These are phyloP conservation scores for Oldenlandia corymbosa DNA, from an alignment of 257 asterid species.

Conservation along the genomic window DNA sequence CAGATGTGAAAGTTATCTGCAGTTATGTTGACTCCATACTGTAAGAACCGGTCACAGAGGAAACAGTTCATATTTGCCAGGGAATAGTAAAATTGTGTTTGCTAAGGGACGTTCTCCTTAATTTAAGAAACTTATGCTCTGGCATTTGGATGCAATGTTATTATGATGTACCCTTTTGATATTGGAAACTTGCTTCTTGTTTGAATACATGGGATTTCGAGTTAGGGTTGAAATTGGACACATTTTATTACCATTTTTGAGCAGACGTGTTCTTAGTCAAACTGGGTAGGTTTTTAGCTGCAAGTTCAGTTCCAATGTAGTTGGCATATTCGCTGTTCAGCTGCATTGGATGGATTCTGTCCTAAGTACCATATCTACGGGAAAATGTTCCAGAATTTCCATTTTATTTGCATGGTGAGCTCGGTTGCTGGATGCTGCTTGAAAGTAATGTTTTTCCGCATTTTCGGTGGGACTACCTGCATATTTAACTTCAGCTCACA, in stretches of 20 bases:
- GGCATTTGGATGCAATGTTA: background rate
- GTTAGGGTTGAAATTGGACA: constrained; percentile 12
- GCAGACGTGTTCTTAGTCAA: constrained; percentile 5
- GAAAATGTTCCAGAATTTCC: constrained; percentile 10
- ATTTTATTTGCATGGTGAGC: constrained; percentile 21
- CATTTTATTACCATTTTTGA: background rate
- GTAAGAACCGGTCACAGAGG: background rate
- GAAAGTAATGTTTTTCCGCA: background rate
- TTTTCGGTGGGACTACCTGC: background rate
- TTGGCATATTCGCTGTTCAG: constrained; percentile 9
- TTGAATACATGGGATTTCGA: constrained; percentile 8
- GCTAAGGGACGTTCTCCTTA: background rate
- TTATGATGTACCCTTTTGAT: background rate
- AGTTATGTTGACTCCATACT: background rate
- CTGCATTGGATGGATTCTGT: constrained; percentile 13
- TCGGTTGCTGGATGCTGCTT: constrained; percentile 16
- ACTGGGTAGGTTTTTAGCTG: background rate
- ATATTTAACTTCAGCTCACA: background rate
- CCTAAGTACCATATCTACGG: constrained; percentile 2
- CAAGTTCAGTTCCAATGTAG: constrained; percentile 2
- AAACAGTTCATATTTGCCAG: background rate
- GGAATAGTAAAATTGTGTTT: background rate
- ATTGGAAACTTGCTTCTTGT: constrained; percentile 7
- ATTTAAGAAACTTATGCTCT: background rate
- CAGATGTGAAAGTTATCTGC: background rate